Evolutionary conservation across 306 rosid species (phyloP).

Genomic region (Calophaca sinica): DNA sequence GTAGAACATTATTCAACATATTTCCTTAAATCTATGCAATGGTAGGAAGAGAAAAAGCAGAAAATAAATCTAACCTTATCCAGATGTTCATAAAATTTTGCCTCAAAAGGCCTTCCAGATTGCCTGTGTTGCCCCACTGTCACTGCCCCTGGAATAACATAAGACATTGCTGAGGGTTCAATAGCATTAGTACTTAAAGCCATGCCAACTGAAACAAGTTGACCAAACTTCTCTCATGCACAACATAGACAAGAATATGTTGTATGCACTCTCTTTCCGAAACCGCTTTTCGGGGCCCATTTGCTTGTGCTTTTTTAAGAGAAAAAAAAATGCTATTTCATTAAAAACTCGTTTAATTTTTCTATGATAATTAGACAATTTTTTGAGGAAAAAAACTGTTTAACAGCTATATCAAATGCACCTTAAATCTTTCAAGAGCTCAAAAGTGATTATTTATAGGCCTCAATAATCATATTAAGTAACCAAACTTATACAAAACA

Average conservation of each 20-base stretch:
- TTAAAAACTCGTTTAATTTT: background rate
- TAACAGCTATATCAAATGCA: slow-evolving; percentile 5
- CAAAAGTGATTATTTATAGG: slow-evolving; percentile 11
- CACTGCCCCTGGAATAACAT: slow-evolving; percentile 44
- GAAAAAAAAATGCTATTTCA: background rate
- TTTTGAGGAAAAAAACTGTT: background rate
- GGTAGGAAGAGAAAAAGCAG: background rate
- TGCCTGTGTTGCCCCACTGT: slow-evolving; percentile 55
- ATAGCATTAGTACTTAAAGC: slow-evolving; percentile 40
- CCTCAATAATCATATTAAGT: slow-evolving; percentile 13
- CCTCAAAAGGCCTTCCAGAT: slow-evolving; percentile 59
- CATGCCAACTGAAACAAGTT: slow-evolving; percentile 40
- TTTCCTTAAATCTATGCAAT: slow-evolving; percentile 28
- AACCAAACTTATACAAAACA: slow-evolving; percentile 2
- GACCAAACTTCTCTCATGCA: slow-evolving; percentile 27
- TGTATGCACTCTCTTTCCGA: background rate
- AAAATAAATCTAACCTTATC: slow-evolving; percentile 58
- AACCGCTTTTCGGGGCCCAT: background rate
- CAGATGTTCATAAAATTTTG: slow-evolving; percentile 54
- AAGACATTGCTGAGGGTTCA: slow-evolving; percentile 28
- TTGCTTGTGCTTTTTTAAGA: too few species aligned
- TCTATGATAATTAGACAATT: background rate
- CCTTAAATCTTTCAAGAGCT: slow-evolving; percentile 20
- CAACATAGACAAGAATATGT: slow-evolving; percentile 16
- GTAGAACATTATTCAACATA: background rate